Percentiles rank a stretch among this genome's conserved stretches.
phyloP scores from a whole-genome alignment of 2,329 filamentous ascomycete genomes.

The Xylariaceae sp. region DNA sequence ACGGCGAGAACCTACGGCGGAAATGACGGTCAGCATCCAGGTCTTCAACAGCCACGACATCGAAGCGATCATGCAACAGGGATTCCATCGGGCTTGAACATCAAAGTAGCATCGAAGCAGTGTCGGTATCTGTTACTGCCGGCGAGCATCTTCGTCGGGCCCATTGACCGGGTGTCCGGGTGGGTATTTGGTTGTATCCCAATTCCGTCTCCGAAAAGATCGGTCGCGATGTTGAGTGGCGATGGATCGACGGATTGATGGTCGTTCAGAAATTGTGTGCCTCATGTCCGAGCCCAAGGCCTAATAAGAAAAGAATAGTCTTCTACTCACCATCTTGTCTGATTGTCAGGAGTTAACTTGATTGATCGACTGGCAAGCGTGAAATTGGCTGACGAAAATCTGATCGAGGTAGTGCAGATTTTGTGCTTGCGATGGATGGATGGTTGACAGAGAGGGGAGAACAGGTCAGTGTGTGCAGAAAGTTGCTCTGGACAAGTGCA shows the following conservation, averaged over 20 bases:
- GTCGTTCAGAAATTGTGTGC: slow-evolving; percentile 3
- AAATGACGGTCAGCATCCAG: slow-evolving; percentile 44
- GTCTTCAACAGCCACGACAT: slow-evolving; percentile 9
- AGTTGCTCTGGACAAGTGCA: slow-evolving; percentile 36
- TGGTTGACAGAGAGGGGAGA: slow-evolving; percentile 37
- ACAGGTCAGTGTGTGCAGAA: slow-evolving; percentile 47
- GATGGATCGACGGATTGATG: slow-evolving; percentile 11
- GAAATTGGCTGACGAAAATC: slow-evolving; percentile 49
- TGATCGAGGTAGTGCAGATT: slow-evolving; percentile 48
- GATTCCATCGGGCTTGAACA: slow-evolving; percentile 2
- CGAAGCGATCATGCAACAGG: background rate
- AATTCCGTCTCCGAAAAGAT: slow-evolving; percentile 1
- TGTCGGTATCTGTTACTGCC: background rate
- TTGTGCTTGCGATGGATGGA: slow-evolving; percentile 40
- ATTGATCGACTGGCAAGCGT: slow-evolving; percentile 44
- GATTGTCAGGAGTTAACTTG: slow-evolving; percentile 43
- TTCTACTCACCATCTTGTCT: slow-evolving; percentile 66
- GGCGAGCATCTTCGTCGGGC: background rate
- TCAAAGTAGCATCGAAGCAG: slow-evolving; percentile 2
- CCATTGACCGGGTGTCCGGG: background rate
- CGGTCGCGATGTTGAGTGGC: slow-evolving; percentile 10
- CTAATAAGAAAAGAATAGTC: slow-evolving; percentile 13
- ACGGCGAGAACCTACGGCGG: slow-evolving; percentile 92
- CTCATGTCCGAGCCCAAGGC: background rate
- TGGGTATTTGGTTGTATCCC: background rate